Conservation (phyloP, 768 basidiomycete species). For the Suillus brevipes region DNA sequence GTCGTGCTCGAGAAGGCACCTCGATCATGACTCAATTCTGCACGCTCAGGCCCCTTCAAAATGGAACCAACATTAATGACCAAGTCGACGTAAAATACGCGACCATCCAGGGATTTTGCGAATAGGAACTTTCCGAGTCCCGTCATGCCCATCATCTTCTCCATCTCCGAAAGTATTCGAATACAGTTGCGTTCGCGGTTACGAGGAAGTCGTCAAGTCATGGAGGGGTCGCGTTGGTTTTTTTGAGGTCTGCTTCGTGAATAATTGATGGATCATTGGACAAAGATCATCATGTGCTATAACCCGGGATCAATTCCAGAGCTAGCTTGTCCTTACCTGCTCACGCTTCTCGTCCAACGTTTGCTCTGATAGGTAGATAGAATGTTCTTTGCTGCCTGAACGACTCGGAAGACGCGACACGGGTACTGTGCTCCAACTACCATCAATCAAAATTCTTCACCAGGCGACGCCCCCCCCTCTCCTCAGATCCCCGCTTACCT, state of each 20-base stretch:
- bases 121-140: neutral
- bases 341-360: neutral
- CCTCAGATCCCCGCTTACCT: neutral
- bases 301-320: neutral
- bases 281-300: neutral
- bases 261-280: neutral
- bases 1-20: neutral
- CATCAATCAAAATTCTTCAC: neutral
- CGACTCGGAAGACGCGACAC: neutral
- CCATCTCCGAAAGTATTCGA: neutral
- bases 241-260: neutral
- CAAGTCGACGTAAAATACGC: constrained; percentile 1
- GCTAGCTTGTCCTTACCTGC: neutral
- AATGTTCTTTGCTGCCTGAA: neutral
- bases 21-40: neutral
- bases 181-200: neutral
- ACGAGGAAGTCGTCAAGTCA: neutral
- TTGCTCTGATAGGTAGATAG: neutral
- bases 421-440: neutral
- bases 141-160: neutral
- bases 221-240: neutral
- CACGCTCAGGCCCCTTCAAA: neutral
- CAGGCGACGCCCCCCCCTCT: neutral
- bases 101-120: neutral
- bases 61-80: neutral